Percentiles rank a stretch among this genome's conserved stretches.
These are phyloP conservation scores for Canavalia gladiata DNA, from an alignment of 306 rosid genomes.

Conservation along the genomic window DNA sequence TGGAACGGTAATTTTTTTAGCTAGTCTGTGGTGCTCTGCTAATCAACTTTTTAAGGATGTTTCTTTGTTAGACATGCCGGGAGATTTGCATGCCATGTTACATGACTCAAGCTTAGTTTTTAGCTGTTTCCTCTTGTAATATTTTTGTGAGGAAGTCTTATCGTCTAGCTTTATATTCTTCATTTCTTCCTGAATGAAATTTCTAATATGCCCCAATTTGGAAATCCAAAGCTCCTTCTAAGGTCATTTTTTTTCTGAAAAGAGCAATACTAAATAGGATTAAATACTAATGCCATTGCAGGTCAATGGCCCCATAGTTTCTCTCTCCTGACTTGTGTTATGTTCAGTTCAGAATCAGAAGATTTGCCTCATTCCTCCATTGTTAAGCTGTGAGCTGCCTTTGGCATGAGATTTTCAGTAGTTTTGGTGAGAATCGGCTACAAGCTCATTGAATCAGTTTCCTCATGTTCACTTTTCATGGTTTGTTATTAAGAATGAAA, in stretches of 20 bases:
- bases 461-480: slow-evolving; percentile 17
- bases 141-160: background rate
- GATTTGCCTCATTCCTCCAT: background rate
- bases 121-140: background rate
- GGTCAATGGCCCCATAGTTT: background rate
- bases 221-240: slow-evolving; percentile 21
- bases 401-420: background rate
- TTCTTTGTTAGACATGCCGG: slow-evolving; percentile 11
- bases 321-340: background rate
- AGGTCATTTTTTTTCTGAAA: background rate
- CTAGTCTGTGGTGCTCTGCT: background rate
- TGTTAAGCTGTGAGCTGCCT: background rate
- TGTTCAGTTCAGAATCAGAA: background rate
- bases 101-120: background rate
- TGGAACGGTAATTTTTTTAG: background rate
- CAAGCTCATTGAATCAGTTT: background rate
- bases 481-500: slow-evolving; percentile 18
- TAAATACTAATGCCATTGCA: slow-evolving; percentile 19
- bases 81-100: background rate
- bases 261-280: background rate
- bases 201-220: background rate
- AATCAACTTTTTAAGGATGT: background rate
- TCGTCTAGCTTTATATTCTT: background rate
- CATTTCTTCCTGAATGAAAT: background rate
- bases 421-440: background rate